Evolutionary conservation across 2,329 filamentous ascomycete genomes (phyloP), one percentile per base, ranked within the genome.

Genomic region (Torrubiella hemipterigena): DNA sequence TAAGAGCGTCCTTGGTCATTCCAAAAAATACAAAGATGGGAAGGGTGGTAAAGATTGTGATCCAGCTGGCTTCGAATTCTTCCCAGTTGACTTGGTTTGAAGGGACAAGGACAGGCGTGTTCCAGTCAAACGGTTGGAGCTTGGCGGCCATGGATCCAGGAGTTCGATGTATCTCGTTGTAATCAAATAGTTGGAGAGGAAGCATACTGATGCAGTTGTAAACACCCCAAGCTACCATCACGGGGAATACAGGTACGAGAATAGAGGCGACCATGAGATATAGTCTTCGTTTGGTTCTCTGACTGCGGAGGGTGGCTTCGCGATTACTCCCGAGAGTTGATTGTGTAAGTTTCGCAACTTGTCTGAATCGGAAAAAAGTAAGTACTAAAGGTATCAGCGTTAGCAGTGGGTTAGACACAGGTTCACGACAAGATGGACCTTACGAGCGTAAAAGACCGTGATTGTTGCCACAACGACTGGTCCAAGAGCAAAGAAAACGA

Each of bases 11-110:
- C 17, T 56, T 58, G n/a, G 65, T 70, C 35, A 61, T 61, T 27
- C 71, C 70, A 33, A 74, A 75, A 48, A 70, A 71, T 18, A 60
- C 25, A 25, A 73, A 65, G 29, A 73, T 56, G 28, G 62, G 55
- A 2, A 66, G 42, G 5, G 58, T 52, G 3, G 65, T 61, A 3
- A 67, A 30, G 32, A 69, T 63, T 15, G 58, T 39, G 14, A 73
- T 56, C 50, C 67, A 75, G 32, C 54, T 55, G 35, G 58, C 55
- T 40, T 68, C 66, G 41, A 68, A 41, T 29, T 53, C 43, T 2
- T 45, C 31, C 30, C 61, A 63, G 10, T 46, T 42, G 11, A 67
- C 41, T 12, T 52, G 31, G 36, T 51, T 52, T 17, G 59, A 63
- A 1, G 62, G 56, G 2, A 61, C 36, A 33, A 65, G 61, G n/a